Base-by-base conservation (phyloP, 2,329 filamentous ascomycete genomes). In the Leptographium procerum region DNA sequence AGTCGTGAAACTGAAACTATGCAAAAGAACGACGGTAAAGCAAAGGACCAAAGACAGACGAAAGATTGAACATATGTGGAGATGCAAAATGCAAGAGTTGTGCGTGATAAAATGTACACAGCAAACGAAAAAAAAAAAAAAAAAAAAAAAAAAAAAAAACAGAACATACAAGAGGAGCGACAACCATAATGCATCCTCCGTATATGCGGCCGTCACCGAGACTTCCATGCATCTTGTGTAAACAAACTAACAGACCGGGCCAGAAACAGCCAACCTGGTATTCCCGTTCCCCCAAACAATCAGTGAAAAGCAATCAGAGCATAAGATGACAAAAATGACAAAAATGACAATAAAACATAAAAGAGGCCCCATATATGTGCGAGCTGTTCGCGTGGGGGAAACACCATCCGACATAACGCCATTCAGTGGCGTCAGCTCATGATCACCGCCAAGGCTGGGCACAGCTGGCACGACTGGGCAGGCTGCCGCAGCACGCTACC, bases 1-100 rank as follows among this genome's bases (percentile, higher is more conserved):
- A 47, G 40, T 56, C 54, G 54, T 56, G 40, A 56, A n/a, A 40
- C 54, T 24, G 36, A 29, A 55, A 57, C 59, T 31, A 45, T 58
- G 53, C 40, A 52, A 57, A 43, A 48, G 19, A 26, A n/a, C n/a
- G 9, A 57, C 26, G 22, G 28, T 10, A 56, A 24, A 43, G n/a
- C 22, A 52, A 26, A 16, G 24, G n/a, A n/a, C n/a, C 45, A n/a
- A 55, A 31, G 19, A 19, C 14, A 45, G 4, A 50, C 3, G 24
- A 14, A 45, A 24, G n/a, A n/a, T n/a, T n/a, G n/a, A n/a, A n/a
- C n/a, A n/a, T n/a, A n/a, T n/a, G n/a, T n/a, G 6, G 36, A 19
- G 9, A 6, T 34, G 9, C 13, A 26, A 56, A 24, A n/a, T 13
- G 9, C 3, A 51, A 50, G n/a, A 33, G n/a, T n/a, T n/a, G n/a